Evolutionary conservation across 2,329 filamentous ascomycete species (phyloP).

Genomic region (Pseudocercospora crystallina): DNA sequence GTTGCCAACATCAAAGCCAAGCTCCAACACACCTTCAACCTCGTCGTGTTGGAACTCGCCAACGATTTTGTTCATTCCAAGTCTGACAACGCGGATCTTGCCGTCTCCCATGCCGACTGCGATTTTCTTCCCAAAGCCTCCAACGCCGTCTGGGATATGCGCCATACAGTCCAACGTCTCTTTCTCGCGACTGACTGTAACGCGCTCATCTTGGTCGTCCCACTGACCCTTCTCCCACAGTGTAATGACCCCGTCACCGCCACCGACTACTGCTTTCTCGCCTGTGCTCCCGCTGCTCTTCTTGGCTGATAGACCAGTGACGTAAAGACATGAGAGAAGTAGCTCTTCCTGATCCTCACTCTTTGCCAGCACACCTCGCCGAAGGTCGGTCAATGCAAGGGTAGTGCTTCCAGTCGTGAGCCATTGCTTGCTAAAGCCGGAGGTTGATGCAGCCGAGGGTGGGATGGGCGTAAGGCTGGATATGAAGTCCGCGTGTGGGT

Average conservation of each 20-base stretch:
- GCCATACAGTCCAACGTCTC: constrained; percentile 81
- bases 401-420: constrained; percentile 90
- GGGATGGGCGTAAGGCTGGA: constrained; percentile 84
- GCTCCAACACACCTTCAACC: constrained; percentile 75
- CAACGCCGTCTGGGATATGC: constrained; percentile 68
- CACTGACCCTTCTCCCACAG: constrained; percentile 92
- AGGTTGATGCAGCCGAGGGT: constrained; percentile 75
- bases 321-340: constrained; percentile 75
- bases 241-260: constrained; percentile 78
- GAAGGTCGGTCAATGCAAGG: constrained; percentile 82
- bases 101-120: constrained; percentile 83
- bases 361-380: constrained; percentile 79
- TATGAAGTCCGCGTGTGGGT: constrained; percentile 89
- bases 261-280: constrained; percentile 73
- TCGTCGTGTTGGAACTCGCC: constrained; percentile 75
- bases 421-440: constrained; percentile 91
- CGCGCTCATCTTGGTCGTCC: constrained; percentile 91
- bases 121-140: constrained; percentile 67
- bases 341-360: constrained; percentile 97
- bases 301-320: constrained; percentile 72
- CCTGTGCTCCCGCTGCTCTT: constrained; percentile 64
- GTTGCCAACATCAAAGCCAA: constrained; percentile 82
- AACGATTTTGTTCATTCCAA: constrained; percentile 71
- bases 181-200: constrained; percentile 65
- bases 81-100: constrained; percentile 70